Evolutionary conservation across 2,329 filamentous ascomycete genomes (phyloP).

Genomic region (Emericellopsis atlantica): DNA sequence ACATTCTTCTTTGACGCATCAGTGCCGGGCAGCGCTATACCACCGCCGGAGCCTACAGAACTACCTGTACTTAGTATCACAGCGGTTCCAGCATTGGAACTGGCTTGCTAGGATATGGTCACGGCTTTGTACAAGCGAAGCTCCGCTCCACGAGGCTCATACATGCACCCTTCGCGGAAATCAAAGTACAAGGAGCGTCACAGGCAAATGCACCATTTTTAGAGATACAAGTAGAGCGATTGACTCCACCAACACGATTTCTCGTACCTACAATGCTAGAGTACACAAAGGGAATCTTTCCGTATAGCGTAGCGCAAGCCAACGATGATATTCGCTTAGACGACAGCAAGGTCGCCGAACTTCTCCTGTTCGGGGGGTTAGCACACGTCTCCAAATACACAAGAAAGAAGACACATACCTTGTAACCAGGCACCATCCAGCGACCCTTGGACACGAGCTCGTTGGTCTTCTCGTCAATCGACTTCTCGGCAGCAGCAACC

Average conservation of each 20-base stretch:
- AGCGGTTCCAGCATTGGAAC: no score
- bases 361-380: conserved; percentile 65
- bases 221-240: conserved; percentile 18
- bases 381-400: conserved; percentile 11
- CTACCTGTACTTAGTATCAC: no score
- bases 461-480: conserved; percentile 93
- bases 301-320: conserved; percentile 15
- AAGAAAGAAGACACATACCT: conserved; percentile 49
- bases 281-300: conserved; percentile 41
- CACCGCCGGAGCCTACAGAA: no score
- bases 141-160: no score
- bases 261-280: conserved; percentile 61
- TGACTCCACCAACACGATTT: conserved; percentile 18
- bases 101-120: no score
- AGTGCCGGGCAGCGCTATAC: no score
- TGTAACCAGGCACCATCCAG: conserved; percentile 98
- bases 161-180: no score
- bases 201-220: no score
- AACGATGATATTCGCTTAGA: conserved; percentile 49
- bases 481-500: conserved; percentile 82
- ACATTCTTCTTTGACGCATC: no score
- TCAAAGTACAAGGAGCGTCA: no score
- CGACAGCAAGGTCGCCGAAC: conserved; percentile 91
- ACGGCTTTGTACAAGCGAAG: no score
- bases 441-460: conserved; percentile 94